Conservation (phyloP, 805 yeast species). For the Sugiyamaella lignohabitans region DNA sequence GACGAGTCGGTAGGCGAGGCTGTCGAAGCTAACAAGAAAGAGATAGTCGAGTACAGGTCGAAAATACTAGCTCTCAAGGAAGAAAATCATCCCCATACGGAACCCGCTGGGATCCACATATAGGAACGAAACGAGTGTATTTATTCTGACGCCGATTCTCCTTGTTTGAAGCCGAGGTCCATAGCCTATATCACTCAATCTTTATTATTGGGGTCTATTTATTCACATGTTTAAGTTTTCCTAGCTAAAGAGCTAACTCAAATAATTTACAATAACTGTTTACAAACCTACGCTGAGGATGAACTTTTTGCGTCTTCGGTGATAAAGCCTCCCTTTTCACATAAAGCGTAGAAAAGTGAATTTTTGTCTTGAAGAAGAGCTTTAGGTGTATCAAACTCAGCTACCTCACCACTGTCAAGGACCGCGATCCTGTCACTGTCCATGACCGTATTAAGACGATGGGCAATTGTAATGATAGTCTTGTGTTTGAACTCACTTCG, state of each 20-base stretch:
- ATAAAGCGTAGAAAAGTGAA: conserved; percentile 69
- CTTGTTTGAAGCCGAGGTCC: too few species aligned
- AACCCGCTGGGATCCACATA: not conserved
- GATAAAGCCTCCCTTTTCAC: conserved; percentile 69
- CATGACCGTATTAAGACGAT: conserved; percentile 69
- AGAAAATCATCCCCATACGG: not conserved
- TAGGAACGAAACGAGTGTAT: too few species aligned
- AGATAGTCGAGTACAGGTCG: not conserved
- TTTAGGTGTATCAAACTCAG: conserved; percentile 63
- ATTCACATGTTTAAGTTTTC: too few species aligned
- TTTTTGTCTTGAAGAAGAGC: conserved; percentile 56
- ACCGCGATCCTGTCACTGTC: conserved; percentile 69
- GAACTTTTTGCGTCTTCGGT: too few species aligned
- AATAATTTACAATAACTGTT: too few species aligned
- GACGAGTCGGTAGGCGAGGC: not conserved
- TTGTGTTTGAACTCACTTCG: conserved; percentile 55
- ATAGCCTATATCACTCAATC: too few species aligned
- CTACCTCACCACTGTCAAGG: conserved; percentile 57
- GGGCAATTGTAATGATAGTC: conserved; percentile 77
- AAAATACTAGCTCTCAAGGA: not conserved
- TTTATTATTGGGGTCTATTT: too few species aligned
- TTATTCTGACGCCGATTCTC: too few species aligned
- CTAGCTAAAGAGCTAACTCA: too few species aligned
- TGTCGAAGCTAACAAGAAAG: not conserved
- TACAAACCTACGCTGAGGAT: too few species aligned